These are phyloP conservation scores for Citrullus colocynthis DNA, from an alignment of 306 rosid genomes.

Conservation along the genomic window DNA sequence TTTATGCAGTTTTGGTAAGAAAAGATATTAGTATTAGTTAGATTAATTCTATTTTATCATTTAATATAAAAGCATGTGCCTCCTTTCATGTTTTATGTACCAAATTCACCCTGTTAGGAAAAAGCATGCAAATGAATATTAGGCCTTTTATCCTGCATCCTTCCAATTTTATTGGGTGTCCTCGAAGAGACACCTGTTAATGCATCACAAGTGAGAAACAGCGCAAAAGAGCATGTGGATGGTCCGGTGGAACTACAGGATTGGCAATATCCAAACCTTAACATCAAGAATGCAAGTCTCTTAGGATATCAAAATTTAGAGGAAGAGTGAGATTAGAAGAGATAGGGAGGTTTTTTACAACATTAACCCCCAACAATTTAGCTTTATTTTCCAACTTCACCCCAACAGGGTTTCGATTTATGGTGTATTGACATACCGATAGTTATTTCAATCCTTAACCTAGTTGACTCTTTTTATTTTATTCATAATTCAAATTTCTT, in stretches of 20 bases:
- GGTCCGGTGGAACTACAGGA: neutral
- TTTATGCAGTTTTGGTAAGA: constrained; percentile 73
- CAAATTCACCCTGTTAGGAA: neutral
- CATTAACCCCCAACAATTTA: too few species aligned
- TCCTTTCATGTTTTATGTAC: neutral
- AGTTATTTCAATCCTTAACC: neutral
- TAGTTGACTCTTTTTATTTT: neutral
- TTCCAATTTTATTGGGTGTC: too few species aligned
- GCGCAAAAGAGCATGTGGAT: neutral
- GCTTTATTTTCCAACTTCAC: too few species aligned
- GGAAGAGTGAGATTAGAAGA: neutral
- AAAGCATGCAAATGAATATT: neutral
- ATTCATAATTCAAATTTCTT: neutral
- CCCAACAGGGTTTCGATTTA: too few species aligned
- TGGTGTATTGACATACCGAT: too few species aligned
- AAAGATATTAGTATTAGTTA: neutral
- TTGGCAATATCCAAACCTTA: neutral
- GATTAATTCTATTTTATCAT: neutral
- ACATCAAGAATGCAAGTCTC: neutral
- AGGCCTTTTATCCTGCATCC: neutral
- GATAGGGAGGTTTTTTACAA: neutral
- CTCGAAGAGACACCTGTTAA: neutral
- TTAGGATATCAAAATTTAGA: neutral
- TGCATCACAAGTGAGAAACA: neutral
- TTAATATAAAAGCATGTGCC: neutral